Evolutionary conservation across 306 rosid genomes (phyloP).

Genomic region (Prunus kanzakura): DNA sequence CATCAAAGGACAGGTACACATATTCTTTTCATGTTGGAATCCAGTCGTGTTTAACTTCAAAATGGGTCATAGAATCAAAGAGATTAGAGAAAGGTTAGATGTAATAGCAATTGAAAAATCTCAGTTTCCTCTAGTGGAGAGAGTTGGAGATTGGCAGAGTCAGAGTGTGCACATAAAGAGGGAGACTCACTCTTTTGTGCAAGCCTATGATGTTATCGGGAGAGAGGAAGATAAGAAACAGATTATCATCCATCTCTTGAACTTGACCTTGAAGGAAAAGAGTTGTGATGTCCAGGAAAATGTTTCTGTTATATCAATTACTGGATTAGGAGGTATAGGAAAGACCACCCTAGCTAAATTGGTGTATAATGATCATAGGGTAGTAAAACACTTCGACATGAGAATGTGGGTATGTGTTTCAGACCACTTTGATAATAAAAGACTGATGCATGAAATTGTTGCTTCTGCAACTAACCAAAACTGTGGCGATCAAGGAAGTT

Average conservation of each 20-base stretch:
- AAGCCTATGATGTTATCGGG: slow-evolving; percentile 11
- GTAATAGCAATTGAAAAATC: neutral
- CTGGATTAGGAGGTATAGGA: slow-evolving; percentile 18
- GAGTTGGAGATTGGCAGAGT: neutral
- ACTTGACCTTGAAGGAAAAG: neutral
- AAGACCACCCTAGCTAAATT: slow-evolving; percentile 22
- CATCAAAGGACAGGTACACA: slow-evolving; percentile 5
- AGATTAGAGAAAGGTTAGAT: neutral
- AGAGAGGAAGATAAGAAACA: slow-evolving; percentile 16
- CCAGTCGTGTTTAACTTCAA: slow-evolving; percentile 5
- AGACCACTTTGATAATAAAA: slow-evolving; percentile 16
- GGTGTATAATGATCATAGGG: slow-evolving; percentile 16
- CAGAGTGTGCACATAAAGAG: neutral
- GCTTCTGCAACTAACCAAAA: slow-evolving; percentile 3
- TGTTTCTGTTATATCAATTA: slow-evolving; percentile 2
- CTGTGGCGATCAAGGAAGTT: neutral
- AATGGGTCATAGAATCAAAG: slow-evolving; percentile 10
- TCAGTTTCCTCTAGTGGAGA: neutral
- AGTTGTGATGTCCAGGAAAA: neutral
- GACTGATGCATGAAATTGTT: slow-evolving; percentile 16
- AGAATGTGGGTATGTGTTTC: slow-evolving; percentile 18
- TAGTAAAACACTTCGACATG: slow-evolving; percentile 1
- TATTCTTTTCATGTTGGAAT: slow-evolving; percentile 16
- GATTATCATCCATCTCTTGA: slow-evolving; percentile 7
- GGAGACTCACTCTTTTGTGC: slow-evolving; percentile 17